Conservation (phyloP, 1,139 yeast genomes). For the Hansenula lynferdii region DNA sequence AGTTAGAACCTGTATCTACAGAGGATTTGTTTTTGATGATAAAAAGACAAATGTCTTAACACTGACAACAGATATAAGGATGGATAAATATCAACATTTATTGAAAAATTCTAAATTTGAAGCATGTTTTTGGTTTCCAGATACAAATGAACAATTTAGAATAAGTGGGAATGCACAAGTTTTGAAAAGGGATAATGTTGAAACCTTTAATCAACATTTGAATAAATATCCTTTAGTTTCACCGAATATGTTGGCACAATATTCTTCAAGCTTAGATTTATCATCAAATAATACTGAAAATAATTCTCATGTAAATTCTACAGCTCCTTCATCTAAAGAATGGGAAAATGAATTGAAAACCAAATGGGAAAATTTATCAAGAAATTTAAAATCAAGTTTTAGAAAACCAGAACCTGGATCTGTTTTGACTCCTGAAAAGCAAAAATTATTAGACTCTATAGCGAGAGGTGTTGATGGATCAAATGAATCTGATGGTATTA, state of each 20-base stretch:
- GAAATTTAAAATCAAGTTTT: conserved; percentile 56
- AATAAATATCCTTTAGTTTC: conserved; percentile 26
- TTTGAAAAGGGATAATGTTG: conserved; percentile 31
- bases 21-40: conserved; percentile 75
- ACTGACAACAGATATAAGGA: conserved; percentile 69
- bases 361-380: conserved; percentile 59
- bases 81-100: conserved; percentile 56
- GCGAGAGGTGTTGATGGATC: conserved; percentile 83
- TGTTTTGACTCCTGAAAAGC: conserved; percentile 49
- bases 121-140: conserved; percentile 70
- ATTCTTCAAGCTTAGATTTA: conserved; percentile 19
- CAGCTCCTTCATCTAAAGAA: conserved; percentile 52
- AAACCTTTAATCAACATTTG: conserved; percentile 8
- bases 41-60: conserved; percentile 62
- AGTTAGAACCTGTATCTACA: conserved; percentile 63
- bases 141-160: conserved; percentile 62
- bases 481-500: conserved; percentile 61
- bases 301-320: conserved; percentile 65
- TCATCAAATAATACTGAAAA: conserved; percentile 50
- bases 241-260: conserved; percentile 18
- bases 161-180: conserved; percentile 61
- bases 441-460: conserved; percentile 60
- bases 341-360: conserved; percentile 61
- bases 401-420: conserved; percentile 71
- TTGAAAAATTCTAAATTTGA: conserved; percentile 51